phyloP scores from a whole-genome alignment of 441 rosid genomes.

The Populus hybrid region DNA sequence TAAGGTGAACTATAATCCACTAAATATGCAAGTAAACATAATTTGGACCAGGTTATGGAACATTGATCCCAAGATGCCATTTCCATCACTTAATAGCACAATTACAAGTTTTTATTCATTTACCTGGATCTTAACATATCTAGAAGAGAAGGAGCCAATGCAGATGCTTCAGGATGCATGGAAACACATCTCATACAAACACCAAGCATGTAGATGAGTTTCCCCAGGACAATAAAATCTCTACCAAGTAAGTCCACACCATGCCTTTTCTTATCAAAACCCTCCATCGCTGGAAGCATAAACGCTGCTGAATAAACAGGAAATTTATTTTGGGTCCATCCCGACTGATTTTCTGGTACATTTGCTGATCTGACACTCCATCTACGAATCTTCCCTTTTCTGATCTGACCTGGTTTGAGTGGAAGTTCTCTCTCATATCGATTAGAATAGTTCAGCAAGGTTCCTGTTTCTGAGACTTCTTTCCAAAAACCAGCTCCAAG shows the following conservation, averaged over 20 bases:
- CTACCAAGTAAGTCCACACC: constrained; percentile 95
- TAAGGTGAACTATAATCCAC: neutral
- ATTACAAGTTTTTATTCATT: constrained; percentile 10
- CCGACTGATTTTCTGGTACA: constrained; percentile 42
- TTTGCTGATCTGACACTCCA: constrained; percentile 65
- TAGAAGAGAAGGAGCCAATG: constrained; percentile 71
- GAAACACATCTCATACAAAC: constrained; percentile 84
- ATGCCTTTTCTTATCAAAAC: constrained; percentile 86
- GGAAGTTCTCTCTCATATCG: constrained; percentile 92
- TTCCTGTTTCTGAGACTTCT: constrained; percentile 66
- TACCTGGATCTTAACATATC: constrained; percentile 91
- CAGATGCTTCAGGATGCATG: constrained; percentile 96
- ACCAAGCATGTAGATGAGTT: constrained; percentile 92
- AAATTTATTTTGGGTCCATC: constrained; percentile 72
- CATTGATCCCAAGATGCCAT: constrained; percentile 10
- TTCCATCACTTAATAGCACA: neutral
- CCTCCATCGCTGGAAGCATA: constrained; percentile 99
- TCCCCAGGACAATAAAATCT: constrained; percentile 92
- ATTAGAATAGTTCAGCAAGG: constrained; percentile 67
- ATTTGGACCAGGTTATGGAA: constrained; percentile 7
- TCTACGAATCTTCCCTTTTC: constrained; percentile 73
- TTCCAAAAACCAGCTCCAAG: constrained; percentile 74
- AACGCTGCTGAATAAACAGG: constrained; percentile 90
- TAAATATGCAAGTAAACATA: neutral
- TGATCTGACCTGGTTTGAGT: constrained; percentile 50